Evolutionary conservation across 192 early-diverging fungal genomes (phyloP).

Genomic region (Coemansia sp.): DNA sequence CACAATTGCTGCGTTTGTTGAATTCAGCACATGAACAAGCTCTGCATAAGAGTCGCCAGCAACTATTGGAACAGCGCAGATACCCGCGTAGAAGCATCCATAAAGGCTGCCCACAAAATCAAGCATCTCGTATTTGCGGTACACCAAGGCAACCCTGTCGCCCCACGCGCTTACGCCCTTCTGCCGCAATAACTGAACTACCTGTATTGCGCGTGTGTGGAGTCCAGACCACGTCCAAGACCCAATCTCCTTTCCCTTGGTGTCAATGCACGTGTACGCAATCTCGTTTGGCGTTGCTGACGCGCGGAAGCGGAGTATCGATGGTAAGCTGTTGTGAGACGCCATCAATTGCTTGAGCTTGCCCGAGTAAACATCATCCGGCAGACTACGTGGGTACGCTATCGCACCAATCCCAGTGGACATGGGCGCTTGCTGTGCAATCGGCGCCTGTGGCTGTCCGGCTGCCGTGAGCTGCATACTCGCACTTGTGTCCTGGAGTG

Average conservation of each 20-base stretch:
- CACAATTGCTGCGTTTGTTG: slow-evolving; percentile 65
- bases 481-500: neutral
- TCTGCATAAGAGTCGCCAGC: slow-evolving; percentile 80
- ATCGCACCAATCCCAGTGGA: slow-evolving; percentile 16
- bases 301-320: slow-evolving; percentile 67
- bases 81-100: slow-evolving; percentile 79
- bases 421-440: neutral
- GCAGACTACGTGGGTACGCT: slow-evolving; percentile 29
- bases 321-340: slow-evolving; percentile 64
- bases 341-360: slow-evolving; percentile 45
- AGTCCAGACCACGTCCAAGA: slow-evolving; percentile 76
- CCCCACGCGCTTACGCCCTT: slow-evolving; percentile 62
- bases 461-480: neutral
- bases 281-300: slow-evolving; percentile 57
- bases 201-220: slow-evolving; percentile 67
- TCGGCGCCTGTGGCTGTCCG: neutral
- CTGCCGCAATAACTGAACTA: slow-evolving; percentile 67
- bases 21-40: slow-evolving; percentile 70
- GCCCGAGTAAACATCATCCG: slow-evolving; percentile 27
- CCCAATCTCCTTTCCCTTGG: slow-evolving; percentile 69
- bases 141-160: slow-evolving; percentile 74
- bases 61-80: slow-evolving; percentile 83
- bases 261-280: slow-evolving; percentile 71
- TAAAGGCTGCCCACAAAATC: slow-evolving; percentile 81
- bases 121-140: slow-evolving; percentile 75